These are phyloP conservation scores for Boletus sensibilis DNA, from an alignment of 768 basidiomycete genomes.

Conservation along the genomic window DNA sequence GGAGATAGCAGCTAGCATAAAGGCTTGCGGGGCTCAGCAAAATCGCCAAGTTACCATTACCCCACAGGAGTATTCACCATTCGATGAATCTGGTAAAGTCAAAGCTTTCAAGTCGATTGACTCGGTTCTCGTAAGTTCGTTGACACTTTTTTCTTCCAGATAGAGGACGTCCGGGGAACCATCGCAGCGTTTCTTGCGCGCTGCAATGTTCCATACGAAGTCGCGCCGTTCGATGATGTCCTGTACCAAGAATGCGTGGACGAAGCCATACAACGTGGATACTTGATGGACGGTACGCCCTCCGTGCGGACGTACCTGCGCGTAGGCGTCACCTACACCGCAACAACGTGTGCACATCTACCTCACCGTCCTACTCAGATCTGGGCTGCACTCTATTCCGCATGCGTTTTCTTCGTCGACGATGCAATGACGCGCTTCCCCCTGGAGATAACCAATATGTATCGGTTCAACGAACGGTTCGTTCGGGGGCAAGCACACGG, in stretches of 20 bases:
- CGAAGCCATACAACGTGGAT: not conserved
- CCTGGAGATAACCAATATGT: constrained; percentile 15
- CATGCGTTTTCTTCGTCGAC: constrained; percentile 34
- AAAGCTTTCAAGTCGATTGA: not conserved
- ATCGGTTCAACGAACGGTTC: constrained; percentile 34
- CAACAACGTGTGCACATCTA: constrained; percentile 26
- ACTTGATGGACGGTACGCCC: not conserved
- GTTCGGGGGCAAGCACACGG: constrained; percentile 24
- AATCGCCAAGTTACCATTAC: not conserved
- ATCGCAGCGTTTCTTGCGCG: not conserved
- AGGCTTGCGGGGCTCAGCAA: not conserved
- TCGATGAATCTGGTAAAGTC: not conserved
- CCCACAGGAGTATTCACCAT: not conserved
- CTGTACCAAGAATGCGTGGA: not conserved
- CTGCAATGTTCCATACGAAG: not conserved
- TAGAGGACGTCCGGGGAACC: not conserved
- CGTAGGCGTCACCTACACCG: not conserved
- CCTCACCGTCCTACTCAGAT: constrained; percentile 26
- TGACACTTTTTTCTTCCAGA: not conserved
- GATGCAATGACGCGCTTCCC: constrained; percentile 29
- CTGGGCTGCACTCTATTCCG: constrained; percentile 37
- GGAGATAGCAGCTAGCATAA: not conserved
- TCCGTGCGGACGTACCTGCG: constrained; percentile 1
- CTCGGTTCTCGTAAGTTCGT: not conserved
- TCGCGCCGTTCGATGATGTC: not conserved